Percentiles rank a stretch among this genome's conserved stretches.
Conservation (phyloP, 163 green algal species). For the Volvox carteri region DNA sequence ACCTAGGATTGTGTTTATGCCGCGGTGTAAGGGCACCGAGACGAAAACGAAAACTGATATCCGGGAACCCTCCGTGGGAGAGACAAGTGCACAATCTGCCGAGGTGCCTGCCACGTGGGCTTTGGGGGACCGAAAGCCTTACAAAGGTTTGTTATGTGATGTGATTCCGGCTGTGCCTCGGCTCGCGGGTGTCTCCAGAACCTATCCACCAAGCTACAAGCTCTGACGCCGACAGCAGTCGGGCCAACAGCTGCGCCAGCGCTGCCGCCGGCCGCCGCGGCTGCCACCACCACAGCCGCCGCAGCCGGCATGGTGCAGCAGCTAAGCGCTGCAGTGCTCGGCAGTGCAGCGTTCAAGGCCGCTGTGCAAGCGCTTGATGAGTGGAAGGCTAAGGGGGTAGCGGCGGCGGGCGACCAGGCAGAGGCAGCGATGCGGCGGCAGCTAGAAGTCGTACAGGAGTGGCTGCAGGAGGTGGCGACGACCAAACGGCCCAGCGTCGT, state of each 20-base stretch:
- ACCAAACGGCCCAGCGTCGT: not conserved
- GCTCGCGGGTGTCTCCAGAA: not conserved
- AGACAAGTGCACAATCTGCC: too few relatives aligned
- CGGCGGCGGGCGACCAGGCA: constrained; percentile 28
- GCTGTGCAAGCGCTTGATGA: constrained; percentile 18
- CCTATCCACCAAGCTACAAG: not conserved
- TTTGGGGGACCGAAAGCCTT: too few relatives aligned
- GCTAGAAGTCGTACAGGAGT: constrained; percentile 22
- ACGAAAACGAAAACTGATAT: too few relatives aligned
- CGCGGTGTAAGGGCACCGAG: too few relatives aligned
- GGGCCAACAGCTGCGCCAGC: not conserved
- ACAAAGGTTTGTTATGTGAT: too few relatives aligned
- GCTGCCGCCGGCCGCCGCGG: not conserved
- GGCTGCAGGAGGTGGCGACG: constrained; percentile 39
- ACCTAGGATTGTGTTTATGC: too few relatives aligned
- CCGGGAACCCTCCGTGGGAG: too few relatives aligned
- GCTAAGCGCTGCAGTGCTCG: constrained; percentile 30
- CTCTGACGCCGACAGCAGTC: not conserved
- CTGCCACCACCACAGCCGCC: not conserved
- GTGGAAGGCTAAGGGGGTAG: constrained; percentile 18
- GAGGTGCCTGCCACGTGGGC: too few relatives aligned
- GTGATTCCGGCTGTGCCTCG: not conserved
- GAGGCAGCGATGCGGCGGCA: constrained; percentile 27
- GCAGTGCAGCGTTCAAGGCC: not conserved
- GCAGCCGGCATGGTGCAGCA: constrained; percentile 29